Evolutionary conservation across 257 asterid species (phyloP), one percentile per base, ranked within the genome.

Genomic region (Prunella vulgaris): DNA sequence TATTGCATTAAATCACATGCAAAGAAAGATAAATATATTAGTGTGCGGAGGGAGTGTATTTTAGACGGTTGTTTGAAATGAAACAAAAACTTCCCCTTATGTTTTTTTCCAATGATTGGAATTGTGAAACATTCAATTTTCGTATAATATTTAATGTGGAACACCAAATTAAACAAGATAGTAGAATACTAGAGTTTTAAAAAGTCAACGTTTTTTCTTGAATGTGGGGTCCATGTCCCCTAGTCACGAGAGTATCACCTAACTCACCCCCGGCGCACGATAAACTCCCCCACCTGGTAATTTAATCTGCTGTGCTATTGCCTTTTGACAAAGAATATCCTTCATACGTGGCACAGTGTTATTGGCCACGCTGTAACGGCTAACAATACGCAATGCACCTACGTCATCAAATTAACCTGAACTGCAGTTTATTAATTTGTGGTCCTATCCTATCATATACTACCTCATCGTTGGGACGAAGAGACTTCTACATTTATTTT

Each of bases 201-300:
- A 21, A 44, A 66, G 78, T 74, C 78, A 74, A 74, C 69, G 64
- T 44, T 74, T 24, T 35, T n/a, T 51, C 7, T 10, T 32, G 6
- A 18, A 8, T 0, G 63, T 66, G 70, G 78, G 37, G 9, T 72
- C 78, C 61, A 32, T 15, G 32, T 7, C 40, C 13, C 37, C 3
- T 5, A 20, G 64, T 51, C 64, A 67, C 52, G 72, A 67, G 5
- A 49, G 10, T 27, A 24, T 7, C 61, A 66, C 49, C 17, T 28
- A 25, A 52, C 30, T 20, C 25, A 21, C 30, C 5, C 51, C 56
- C 13, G 73, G 66, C 42, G 73, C 66, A 38, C 32, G 66, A 57
- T 38, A 69, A 3, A 40, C 58, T 13, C 58, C 57, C 44, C 42
- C 38, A 12, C 15, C 53, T 7, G 48, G 17, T 24, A 46, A 13